A percentile compares a stretch with the other conserved stretches of the same genome.
Conservation (phyloP, 208 protist genomes). For the Strigomonas oncopelti region DNA sequence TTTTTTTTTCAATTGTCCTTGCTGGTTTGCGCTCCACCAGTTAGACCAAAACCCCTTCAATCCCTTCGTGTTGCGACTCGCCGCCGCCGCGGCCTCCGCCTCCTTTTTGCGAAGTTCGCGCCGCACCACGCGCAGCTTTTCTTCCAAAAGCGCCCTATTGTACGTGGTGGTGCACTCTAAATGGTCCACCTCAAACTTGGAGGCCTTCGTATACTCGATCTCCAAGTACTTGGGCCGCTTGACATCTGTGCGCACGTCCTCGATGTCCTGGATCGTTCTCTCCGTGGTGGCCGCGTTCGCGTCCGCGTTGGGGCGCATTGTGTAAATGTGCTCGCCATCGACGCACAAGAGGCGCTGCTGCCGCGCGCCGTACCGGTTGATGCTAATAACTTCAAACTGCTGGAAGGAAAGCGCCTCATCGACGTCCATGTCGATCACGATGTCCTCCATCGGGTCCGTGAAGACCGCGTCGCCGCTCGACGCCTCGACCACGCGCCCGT, state of each 20-base stretch:
- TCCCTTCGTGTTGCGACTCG: conserved; percentile 20
- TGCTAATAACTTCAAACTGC: conserved; percentile 83
- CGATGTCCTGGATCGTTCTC: conserved; percentile 70
- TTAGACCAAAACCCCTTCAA: conserved; percentile 29
- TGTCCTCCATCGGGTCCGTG: conserved; percentile 46
- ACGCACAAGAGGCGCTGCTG: conserved; percentile 80
- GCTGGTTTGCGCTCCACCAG: conserved; percentile 4
- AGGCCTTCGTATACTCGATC: conserved; percentile 63
- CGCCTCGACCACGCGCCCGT: conserved; percentile 66
- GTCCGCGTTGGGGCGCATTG: conserved; percentile 56
- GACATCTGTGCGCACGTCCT: conserved; percentile 56
- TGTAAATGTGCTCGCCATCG: conserved; percentile 83
- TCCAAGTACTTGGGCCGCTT: conserved; percentile 83
- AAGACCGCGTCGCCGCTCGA: conserved; percentile 19
- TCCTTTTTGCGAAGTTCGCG: conserved; percentile 70
- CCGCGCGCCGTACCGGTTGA: conserved; percentile 70
- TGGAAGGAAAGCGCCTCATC: conserved; percentile 77
- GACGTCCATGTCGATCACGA: conserved; percentile 71
- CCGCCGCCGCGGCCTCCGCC: conserved; percentile 30
- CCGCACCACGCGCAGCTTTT: conserved; percentile 74
- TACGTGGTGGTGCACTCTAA: conserved; percentile 83
- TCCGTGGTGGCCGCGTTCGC: conserved; percentile 53
- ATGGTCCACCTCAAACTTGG: conserved; percentile 70
- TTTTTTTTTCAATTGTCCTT: conserved; percentile 7
- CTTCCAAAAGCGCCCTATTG: conserved; percentile 77